These are phyloP conservation scores for Gardenia jasminoides DNA, from an alignment of 257 asterid species.

Conservation along the genomic window DNA sequence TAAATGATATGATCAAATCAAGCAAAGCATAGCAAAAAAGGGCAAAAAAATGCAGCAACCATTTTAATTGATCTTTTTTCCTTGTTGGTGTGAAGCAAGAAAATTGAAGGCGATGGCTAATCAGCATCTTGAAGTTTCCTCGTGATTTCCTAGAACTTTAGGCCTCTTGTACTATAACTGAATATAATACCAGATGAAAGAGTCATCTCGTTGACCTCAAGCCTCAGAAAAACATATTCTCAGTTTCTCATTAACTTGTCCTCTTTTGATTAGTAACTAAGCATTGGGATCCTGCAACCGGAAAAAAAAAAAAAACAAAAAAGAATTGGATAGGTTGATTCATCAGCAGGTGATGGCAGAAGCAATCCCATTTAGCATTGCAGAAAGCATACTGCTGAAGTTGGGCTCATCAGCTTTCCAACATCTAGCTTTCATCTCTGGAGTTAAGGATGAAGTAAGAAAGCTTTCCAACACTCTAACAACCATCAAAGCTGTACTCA, in stretches of 20 bases:
- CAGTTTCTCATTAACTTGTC: background rate
- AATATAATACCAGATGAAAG: background rate
- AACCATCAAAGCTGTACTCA: constrained; percentile 17
- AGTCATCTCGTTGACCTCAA: background rate
- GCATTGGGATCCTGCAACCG: background rate
- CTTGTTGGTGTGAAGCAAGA: background rate
- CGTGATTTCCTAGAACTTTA: background rate
- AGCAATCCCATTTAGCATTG: constrained; percentile 12
- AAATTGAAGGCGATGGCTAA: background rate
- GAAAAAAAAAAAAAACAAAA: too few species aligned
- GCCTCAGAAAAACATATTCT: background rate
- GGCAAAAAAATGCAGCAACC: background rate
- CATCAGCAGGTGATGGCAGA: constrained; percentile 8
- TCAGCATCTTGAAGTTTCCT: background rate
- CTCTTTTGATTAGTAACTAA: background rate
- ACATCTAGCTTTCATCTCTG: constrained; percentile 9
- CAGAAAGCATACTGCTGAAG: constrained; percentile 15
- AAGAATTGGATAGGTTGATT: background rate
- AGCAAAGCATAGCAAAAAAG: too few species aligned
- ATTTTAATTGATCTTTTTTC: too few species aligned
- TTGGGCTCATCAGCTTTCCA: constrained; percentile 14
- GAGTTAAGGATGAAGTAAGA: constrained; percentile 15
- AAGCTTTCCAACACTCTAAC: constrained; percentile 23
- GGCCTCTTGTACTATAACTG: background rate
- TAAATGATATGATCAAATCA: too few species aligned